These are phyloP conservation scores for Passiflora organensis DNA, from an alignment of 345 rosid species.

Conservation along the genomic window DNA sequence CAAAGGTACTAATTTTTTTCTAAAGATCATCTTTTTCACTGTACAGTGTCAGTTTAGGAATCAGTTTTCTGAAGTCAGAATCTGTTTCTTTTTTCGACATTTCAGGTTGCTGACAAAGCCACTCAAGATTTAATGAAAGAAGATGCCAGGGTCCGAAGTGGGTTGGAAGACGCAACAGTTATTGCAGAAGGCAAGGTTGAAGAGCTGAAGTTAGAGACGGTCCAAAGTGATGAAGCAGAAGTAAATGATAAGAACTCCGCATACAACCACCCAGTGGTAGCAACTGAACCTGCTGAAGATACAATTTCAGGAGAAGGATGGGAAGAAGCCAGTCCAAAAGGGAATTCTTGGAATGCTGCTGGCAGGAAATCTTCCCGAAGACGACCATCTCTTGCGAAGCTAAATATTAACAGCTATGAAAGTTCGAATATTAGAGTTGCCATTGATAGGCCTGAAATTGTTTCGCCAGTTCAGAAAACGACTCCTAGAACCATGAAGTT, in stretches of 20 bases:
- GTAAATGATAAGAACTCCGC: slow-evolving; percentile 16
- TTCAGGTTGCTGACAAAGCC: slow-evolving; percentile 38
- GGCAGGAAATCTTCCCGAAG: slow-evolving; percentile 35
- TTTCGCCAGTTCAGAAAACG: slow-evolving; percentile 28
- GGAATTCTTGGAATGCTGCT: slow-evolving; percentile 34
- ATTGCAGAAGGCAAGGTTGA: slow-evolving; percentile 13
- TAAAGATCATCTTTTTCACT: too few relatives aligned
- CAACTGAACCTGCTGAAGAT: slow-evolving; percentile 33
- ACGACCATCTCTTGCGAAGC: slow-evolving; percentile 35
- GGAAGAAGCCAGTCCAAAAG: slow-evolving; percentile 59
- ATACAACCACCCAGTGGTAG: slow-evolving; percentile 6
- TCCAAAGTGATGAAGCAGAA: slow-evolving; percentile 28
- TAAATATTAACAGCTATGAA: slow-evolving; percentile 31
- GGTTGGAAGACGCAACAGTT: slow-evolving; percentile 12
- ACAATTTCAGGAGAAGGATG: slow-evolving; percentile 53
- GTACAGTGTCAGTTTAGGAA: too few relatives aligned
- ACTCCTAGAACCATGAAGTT: slow-evolving; percentile 18
- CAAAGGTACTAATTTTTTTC: slow-evolving; percentile 33
- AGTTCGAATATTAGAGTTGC: slow-evolving; percentile 25
- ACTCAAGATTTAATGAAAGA: slow-evolving; percentile 30
- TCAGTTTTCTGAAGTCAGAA: too few relatives aligned
- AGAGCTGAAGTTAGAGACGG: slow-evolving; percentile 11
- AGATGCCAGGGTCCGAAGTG: slow-evolving; percentile 21
- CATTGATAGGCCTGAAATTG: slow-evolving; percentile 25
- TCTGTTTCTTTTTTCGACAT: slow-evolving; percentile 28